These are phyloP conservation scores for Coprinellus micaceus DNA, from an alignment of 768 basidiomycete species.

Conservation along the genomic window DNA sequence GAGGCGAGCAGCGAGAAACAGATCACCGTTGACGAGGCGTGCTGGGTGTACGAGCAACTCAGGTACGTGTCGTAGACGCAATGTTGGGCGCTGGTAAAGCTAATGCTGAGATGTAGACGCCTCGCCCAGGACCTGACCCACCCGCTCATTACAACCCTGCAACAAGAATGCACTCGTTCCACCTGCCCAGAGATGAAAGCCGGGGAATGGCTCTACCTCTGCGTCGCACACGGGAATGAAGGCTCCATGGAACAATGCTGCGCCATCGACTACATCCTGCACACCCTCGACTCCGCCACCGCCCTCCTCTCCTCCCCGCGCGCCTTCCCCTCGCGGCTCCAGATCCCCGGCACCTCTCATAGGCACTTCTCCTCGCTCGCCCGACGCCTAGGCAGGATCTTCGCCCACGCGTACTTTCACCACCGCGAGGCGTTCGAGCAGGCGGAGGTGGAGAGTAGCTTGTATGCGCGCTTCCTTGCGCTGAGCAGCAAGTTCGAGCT, in stretches of 20 bases:
- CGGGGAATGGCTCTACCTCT: conserved; percentile 96
- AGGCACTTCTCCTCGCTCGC: conserved; percentile 90
- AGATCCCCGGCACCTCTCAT: conserved; percentile 74
- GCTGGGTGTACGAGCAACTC: conserved; percentile 75
- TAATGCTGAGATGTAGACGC: conserved; percentile 44
- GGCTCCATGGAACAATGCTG: conserved; percentile 94
- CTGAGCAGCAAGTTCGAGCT: conserved; percentile 78
- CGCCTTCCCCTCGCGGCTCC: conserved; percentile 90
- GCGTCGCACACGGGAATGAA: conserved; percentile 90
- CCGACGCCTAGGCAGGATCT: conserved; percentile 88
- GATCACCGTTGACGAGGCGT: conserved; percentile 69
- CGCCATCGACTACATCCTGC: conserved; percentile 93
- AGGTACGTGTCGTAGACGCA: conserved; percentile 28
- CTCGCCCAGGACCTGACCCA: conserved; percentile 85
- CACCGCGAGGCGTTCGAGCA: conserved; percentile 90
- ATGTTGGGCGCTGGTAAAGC: not conserved
- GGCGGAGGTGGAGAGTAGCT: conserved; percentile 84
- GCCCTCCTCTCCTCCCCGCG: conserved; percentile 87
- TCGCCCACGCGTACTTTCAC: conserved; percentile 95
- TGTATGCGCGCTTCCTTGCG: conserved; percentile 87
- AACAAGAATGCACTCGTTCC: conserved; percentile 80
- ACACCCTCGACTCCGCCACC: conserved; percentile 91
- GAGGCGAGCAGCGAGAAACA: conserved; percentile 33
- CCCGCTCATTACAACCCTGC: conserved; percentile 79
- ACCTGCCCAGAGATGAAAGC: conserved; percentile 98